Evolutionary conservation across 1,284 basidiomycete genomes (phyloP), one percentile per base, ranked within the genome.

Genomic region (Trametes pubescens): DNA sequence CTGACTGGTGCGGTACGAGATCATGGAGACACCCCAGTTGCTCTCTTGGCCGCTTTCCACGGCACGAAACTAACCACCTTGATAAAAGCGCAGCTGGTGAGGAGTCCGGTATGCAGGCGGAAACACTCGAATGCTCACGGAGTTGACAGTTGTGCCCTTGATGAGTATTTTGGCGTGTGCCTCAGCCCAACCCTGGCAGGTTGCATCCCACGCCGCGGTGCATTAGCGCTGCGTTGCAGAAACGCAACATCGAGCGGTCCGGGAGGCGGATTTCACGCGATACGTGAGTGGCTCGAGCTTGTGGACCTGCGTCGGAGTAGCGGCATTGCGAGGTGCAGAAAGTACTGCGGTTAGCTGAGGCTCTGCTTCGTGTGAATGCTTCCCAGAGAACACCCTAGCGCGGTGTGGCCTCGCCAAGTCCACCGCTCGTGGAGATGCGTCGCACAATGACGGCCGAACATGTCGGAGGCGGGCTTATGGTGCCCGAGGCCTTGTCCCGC

Each of bases 51-150:
- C 29, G 29, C 29, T 32, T 32, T 32, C 29, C 29, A 32, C 29
- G 29, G 29, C 38, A 40, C 38, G 38, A n/a, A n/a, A n/a, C 38
- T 40, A 40, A 14, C 38, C 4, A 40, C 38, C 38, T 13, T 37
- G 37, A n/a, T 16, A 9, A 32, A 37, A 32, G 51, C 9, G 34
- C 6, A 6, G n/a, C 21, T n/a, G 14, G 51, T 55, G 35, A 35
- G 9, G 32, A 43, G 18, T 40, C 22, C 48, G 60, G 53, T 43
- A 56, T 44, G 9, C 47, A 29, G 38, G 24, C 60, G 60, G 60
- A 61, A 56, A 37, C 11, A 9, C 37, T 7, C n/a, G 22, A 16
- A 22, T 47, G 37, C 53, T 35, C 32, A 56, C 54, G 26, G n/a
- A 29, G 14, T 24, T 51, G 60, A 51, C 53, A 37, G 49, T 6